A percentile compares a stretch with the other conserved stretches of the same genome.
Evolutionary conservation across 2,329 filamentous ascomycete genomes (phyloP).

Genomic region (Clonostachys chloroleuca): DNA sequence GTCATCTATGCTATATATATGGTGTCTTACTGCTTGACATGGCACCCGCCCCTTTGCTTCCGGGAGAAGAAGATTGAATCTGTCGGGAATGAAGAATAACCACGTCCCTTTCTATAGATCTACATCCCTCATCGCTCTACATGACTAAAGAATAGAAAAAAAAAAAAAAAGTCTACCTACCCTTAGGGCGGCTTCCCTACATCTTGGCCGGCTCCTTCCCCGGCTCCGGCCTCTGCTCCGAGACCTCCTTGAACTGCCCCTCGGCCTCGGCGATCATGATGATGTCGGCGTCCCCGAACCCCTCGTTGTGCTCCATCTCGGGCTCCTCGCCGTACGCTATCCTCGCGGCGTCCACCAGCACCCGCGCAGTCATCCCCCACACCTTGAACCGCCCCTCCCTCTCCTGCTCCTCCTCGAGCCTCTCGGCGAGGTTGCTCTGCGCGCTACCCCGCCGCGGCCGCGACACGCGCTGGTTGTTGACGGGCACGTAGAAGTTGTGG

Average conservation of each 20-base stretch:
- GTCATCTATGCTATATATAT: too few relatives aligned
- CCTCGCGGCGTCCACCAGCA: conserved; percentile 82
- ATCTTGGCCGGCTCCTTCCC: conserved; percentile 13
- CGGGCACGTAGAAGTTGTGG: conserved; percentile 90
- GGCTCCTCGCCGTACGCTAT: conserved; percentile 80
- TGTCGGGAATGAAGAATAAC: too few relatives aligned
- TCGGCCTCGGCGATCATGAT: conserved; percentile 40
- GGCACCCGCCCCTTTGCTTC: too few relatives aligned
- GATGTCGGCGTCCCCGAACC: conserved; percentile 48
- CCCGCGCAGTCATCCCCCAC: conserved; percentile 91
- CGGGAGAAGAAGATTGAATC: too few relatives aligned
- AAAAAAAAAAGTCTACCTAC: background rate
- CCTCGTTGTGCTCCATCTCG: conserved; percentile 68
- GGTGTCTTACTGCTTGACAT: too few relatives aligned
- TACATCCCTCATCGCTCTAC: background rate
- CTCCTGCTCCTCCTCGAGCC: conserved; percentile 41
- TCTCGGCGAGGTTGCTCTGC: conserved; percentile 36
- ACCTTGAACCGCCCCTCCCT: conserved; percentile 66
- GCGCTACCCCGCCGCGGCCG: conserved; percentile 30
- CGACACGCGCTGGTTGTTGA: conserved; percentile 64
- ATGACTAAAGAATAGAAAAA: background rate
- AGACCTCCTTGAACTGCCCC: conserved; percentile 38
- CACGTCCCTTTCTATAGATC: background rate
- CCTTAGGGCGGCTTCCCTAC: background rate
- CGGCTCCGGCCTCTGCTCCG: conserved; percentile 14